Base-by-base conservation (phyloP, 2,329 filamentous ascomycete genomes). In the Claviceps cyperi region DNA sequence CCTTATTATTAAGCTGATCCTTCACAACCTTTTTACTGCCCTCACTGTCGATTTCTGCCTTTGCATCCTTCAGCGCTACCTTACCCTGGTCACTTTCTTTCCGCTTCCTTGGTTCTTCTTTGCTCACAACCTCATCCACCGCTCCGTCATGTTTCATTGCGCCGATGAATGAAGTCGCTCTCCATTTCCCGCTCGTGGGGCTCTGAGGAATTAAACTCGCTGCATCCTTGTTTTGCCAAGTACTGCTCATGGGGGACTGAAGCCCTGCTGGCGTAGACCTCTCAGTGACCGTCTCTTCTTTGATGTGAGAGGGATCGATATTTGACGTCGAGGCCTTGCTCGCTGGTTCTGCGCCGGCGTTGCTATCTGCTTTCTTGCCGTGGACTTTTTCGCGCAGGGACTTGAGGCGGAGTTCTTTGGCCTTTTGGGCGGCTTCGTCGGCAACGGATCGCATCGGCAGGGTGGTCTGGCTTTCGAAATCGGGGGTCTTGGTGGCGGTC, bases 341-440 rank as follows among this genome's bases (percentile, higher is more conserved):
- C 37, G 43, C n/a, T 46, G 44, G 11, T 7, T 46, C 17, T 2
- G 49, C 4, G 21, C 1, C 53, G 48, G 54, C 44, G 45, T 53
- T 55, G 7, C 50, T 58, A 38, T 57, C 56, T 15, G 57, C 57
- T 19, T 64, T 65, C 56, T 74, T 74, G 47, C 74, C 74, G 54
- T 78, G 63, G 5, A 76, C 75, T 63, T 78, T 78, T 50, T 76
- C 71, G 49, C 74, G 69, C 53, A 80, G 62, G 57, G 63, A 68
- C 54, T 77, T 70, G 53, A 80, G 69, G 50, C 72, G 73, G 56
- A 74, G 67, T 56, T 80, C 71, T 66, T 82, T 82, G 47, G 80
- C 80, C 64, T 77, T 82, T 57, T 74, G 67, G 0, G 80, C 80
- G 46, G 76, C 80, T 62, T 88, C 83, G 58, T 86, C 75, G 41